A percentile compares a stretch with the other conserved stretches of the same genome.
These are phyloP conservation scores for Tulasnella calospora DNA, from an alignment of 768 basidiomycete genomes.

Conservation along the genomic window DNA sequence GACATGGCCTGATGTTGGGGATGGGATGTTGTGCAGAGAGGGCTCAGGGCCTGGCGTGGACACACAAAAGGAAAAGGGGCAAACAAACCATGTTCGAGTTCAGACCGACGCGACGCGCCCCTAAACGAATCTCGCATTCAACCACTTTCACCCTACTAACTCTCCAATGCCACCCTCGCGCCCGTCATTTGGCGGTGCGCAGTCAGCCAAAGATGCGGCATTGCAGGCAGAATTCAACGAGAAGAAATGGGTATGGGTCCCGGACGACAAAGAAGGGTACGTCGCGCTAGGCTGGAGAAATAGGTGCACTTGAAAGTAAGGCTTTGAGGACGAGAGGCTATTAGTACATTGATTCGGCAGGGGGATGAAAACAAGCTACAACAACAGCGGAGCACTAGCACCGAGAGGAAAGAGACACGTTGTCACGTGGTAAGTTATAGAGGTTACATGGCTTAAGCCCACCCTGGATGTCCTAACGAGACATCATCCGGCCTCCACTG, in stretches of 20 bases:
- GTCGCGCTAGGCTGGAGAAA: constrained; percentile 93
- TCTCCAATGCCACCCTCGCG: constrained; percentile 33
- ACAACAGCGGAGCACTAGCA: too few relatives aligned
- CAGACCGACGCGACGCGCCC: constrained; percentile 21
- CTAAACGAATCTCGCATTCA: not conserved
- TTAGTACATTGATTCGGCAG: too few relatives aligned
- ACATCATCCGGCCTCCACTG: too few relatives aligned
- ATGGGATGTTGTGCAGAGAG: not conserved
- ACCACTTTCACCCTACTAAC: constrained; percentile 1
- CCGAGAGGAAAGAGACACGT: too few relatives aligned
- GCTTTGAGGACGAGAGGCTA: too few relatives aligned
- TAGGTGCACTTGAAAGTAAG: too few relatives aligned
- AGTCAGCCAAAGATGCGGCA: constrained; percentile 78
- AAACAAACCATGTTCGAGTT: constrained; percentile 13
- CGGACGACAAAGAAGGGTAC: constrained; percentile 88
- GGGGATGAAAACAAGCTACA: too few relatives aligned
- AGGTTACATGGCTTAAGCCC: too few relatives aligned
- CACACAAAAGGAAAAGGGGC: not conserved
- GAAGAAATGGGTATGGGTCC: constrained; percentile 99
- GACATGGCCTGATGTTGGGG: too few relatives aligned
- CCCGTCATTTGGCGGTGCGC: constrained; percentile 43
- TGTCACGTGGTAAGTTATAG: too few relatives aligned
- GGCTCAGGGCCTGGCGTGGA: not conserved
- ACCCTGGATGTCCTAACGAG: too few relatives aligned
- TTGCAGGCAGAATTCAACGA: constrained; percentile 95